A percentile compares a stretch with the other conserved stretches of the same genome.
phyloP scores from a whole-genome alignment of 1,139 yeast genomes.

The Scheffersomyces segobiensis region DNA sequence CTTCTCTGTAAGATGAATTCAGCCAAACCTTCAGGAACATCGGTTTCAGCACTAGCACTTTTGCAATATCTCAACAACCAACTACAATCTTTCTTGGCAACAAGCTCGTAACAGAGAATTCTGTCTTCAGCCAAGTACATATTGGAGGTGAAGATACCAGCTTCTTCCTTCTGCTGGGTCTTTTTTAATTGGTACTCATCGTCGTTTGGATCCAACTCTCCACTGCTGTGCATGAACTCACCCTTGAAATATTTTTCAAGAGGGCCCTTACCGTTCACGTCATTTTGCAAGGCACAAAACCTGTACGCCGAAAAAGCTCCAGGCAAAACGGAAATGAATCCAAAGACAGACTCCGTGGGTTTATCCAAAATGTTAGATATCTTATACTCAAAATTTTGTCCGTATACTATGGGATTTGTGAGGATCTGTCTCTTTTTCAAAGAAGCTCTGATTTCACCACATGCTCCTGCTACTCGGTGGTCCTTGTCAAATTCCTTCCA shows the following conservation, averaged over 20 bases:
- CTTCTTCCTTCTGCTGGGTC: conserved; percentile 43
- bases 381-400: conserved; percentile 50
- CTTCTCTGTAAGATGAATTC: conserved; percentile 51
- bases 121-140: conserved; percentile 55
- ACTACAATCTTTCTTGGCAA: conserved; percentile 44
- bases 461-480: conserved; percentile 51
- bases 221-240: conserved; percentile 47
- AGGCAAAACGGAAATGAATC: conserved; percentile 48
- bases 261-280: conserved; percentile 46
- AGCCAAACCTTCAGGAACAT: conserved; percentile 49
- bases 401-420: conserved; percentile 49
- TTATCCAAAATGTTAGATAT: conserved; percentile 48
- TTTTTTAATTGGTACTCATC: conserved; percentile 46
- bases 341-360: conserved; percentile 49
- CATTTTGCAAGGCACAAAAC: conserved; percentile 42
- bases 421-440: conserved; percentile 39
- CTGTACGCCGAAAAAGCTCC: conserved; percentile 51
- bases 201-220: conserved; percentile 47
- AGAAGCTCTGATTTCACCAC: conserved; percentile 51
- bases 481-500: conserved; percentile 53
- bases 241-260: conserved; percentile 51
- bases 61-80: conserved; percentile 51
- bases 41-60: conserved; percentile 50
- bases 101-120: conserved; percentile 50
- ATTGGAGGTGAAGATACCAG: conserved; percentile 51